A percentile compares a stretch with the other conserved stretches of the same genome.
Evolutionary conservation across 75 land plant species (phyloP).

Genomic region (Sequoia sempervirens): DNA sequence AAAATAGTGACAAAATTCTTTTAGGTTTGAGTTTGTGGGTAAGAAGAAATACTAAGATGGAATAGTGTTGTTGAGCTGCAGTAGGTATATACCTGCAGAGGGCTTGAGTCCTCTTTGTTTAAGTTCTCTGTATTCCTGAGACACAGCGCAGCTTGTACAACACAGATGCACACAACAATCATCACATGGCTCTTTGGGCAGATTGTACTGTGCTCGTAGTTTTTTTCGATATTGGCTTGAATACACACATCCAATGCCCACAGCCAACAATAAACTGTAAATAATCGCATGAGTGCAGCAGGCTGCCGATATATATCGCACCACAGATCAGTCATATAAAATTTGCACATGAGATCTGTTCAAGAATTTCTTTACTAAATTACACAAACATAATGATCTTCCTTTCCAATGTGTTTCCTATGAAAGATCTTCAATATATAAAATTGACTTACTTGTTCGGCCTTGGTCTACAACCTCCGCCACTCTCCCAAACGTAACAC

Average conservation of each 20-base stretch:
- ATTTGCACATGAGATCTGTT: too few relatives aligned
- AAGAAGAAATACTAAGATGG: too few relatives aligned
- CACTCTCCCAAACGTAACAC: constrained; percentile 28
- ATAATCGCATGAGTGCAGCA: not conserved
- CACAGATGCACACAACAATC: constrained; percentile 28
- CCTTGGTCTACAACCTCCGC: constrained; percentile 33
- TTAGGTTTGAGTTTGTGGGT: too few relatives aligned
- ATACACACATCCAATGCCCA: constrained; percentile 15
- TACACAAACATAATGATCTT: too few relatives aligned
- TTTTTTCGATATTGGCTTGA: constrained; percentile 11
- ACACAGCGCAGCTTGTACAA: constrained; percentile 18
- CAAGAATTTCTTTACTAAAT: too few relatives aligned
- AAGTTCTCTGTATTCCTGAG: constrained; percentile 30
- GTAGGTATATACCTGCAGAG: constrained; percentile 12
- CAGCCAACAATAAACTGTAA: not conserved
- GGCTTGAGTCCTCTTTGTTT: constrained; percentile 20
- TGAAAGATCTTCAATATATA: too few relatives aligned
- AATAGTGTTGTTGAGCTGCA: not conserved
- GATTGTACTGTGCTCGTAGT: constrained; percentile 14
- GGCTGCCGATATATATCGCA: not conserved
- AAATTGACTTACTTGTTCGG: constrained; percentile 21
- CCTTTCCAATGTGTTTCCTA: too few relatives aligned
- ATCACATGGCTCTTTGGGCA: constrained; percentile 16
- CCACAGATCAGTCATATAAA: not conserved
- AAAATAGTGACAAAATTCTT: too few relatives aligned